Evolutionary conservation across 805 yeast species (phyloP), one percentile per base, ranked within the genome.

Genomic region (Spathaspora sp.): DNA sequence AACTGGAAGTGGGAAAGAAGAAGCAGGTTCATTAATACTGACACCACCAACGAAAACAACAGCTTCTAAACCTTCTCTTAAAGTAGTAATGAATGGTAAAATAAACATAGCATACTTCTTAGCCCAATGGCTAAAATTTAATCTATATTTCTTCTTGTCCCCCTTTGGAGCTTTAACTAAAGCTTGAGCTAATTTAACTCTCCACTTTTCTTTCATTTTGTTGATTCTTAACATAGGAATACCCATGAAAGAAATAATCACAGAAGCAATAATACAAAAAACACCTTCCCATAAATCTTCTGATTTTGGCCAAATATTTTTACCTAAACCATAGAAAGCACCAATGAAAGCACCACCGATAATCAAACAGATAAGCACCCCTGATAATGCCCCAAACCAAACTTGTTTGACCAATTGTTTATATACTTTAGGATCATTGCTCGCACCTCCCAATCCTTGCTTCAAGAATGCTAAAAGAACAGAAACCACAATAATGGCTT

Each of bases 281-380:
- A 89, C 77, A 73, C 97, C 97, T 77, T 92, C 97, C 97, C 97
- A 91, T 52, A 91, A 69, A 66, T 92, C 97, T 66, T 91, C 97
- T 8, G 96, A 82, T n/a, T 70, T 65, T 49, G 90, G 78, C 86
- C 96, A 91, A 56, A 90, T 80, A 78, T 91, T 94, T 50, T 81
- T 80, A 55, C 86, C 84, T 48, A 86, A 76, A 40, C 86, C 72
- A 68, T 92, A 91, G 73, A 88, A 91, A n/a, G 89, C 91, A 68
- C 96, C 97, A 64, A 91, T 90, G 72, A 91, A 90, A 51, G 89
- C 96, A 70, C 89, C 85, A 67, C 97, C 97, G 56, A 91, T 75
- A 48, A 81, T 78, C 46, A 92, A 61, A 85, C 97, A 91, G 48
- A 88, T 68, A 32, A 86, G 59, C 38, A 91, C 73, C 60, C 97